Evolutionary conservation across 345 rosid genomes (phyloP).

Genomic region (Sonneratia alba): DNA sequence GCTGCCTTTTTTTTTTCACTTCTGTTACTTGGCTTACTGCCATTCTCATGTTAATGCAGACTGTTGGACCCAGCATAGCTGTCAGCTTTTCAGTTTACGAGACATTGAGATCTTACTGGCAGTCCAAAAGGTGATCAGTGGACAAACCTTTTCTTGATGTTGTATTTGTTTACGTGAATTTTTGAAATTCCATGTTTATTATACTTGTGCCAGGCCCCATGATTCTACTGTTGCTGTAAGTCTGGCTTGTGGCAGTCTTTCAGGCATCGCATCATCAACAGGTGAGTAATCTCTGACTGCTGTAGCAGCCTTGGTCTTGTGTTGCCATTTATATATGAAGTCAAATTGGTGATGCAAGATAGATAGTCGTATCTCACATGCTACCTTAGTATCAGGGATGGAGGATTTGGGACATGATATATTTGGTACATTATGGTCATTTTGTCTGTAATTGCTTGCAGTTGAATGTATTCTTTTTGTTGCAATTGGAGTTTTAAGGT

Average conservation of each 20-base stretch:
- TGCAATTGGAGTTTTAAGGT: background rate
- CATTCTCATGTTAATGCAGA: slow-evolving; percentile 30
- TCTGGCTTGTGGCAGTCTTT: slow-evolving; percentile 91
- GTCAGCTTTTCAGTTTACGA: slow-evolving; percentile 87
- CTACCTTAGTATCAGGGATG: background rate
- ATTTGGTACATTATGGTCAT: background rate
- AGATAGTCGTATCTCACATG: background rate
- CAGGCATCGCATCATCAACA: slow-evolving; percentile 96
- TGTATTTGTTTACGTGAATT: background rate
- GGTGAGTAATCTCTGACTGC: slow-evolving; percentile 33
- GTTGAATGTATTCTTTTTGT: background rate
- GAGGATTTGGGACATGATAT: background rate
- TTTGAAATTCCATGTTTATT: background rate
- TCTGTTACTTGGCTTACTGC: background rate
- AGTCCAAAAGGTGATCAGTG: slow-evolving; percentile 48
- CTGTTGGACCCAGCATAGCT: slow-evolving; percentile 91
- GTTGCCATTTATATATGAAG: background rate
- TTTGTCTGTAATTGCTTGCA: background rate
- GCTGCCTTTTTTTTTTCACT: background rate
- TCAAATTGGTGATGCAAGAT: background rate
- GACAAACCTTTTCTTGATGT: background rate
- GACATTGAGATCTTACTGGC: slow-evolving; percentile 75
- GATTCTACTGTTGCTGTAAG: slow-evolving; percentile 65
- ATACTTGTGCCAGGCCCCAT: slow-evolving; percentile 43
- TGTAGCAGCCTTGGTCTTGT: background rate